Evolutionary conservation across 306 rosid genomes (phyloP).

Genomic region (Sindora glabra): DNA sequence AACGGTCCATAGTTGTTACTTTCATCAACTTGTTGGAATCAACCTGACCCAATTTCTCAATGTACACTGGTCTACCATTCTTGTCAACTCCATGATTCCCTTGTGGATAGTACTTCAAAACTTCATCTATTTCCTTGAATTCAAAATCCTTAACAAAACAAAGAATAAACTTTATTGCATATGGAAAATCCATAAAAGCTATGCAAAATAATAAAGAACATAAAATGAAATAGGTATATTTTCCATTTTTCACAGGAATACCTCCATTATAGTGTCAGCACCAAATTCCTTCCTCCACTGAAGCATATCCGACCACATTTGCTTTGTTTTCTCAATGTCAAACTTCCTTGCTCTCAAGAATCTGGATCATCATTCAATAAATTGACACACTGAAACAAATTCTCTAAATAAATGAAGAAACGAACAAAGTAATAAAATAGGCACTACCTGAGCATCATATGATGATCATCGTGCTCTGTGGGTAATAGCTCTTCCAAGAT

Average conservation of each 20-base stretch:
- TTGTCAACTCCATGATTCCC: constrained; percentile 93
- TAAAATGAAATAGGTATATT: no score
- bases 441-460: constrained; percentile 79
- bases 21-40: constrained; percentile 77
- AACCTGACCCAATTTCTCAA: constrained; percentile 79
- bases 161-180: background rate
- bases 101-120: constrained; percentile 85
- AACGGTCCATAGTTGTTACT: constrained; percentile 85
- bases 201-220: background rate
- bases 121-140: constrained; percentile 73
- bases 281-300: constrained; percentile 91
- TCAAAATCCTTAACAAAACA: constrained; percentile 61
- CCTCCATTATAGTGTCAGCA: constrained; percentile 88
- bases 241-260: constrained; percentile 8
- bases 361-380: constrained; percentile 24
- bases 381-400: background rate
- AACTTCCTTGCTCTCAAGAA: constrained; percentile 86
- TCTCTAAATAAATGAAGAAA: background rate
- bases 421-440: background rate
- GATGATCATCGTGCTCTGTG: constrained; percentile 74
- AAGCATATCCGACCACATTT: constrained; percentile 98
- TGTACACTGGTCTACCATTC: constrained; percentile 81
- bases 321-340: constrained; percentile 81
- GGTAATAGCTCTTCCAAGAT: constrained; percentile 77
- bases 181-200: background rate